phyloP scores from a whole-genome alignment of 805 yeast genomes.

The Pichia scutulata region DNA sequence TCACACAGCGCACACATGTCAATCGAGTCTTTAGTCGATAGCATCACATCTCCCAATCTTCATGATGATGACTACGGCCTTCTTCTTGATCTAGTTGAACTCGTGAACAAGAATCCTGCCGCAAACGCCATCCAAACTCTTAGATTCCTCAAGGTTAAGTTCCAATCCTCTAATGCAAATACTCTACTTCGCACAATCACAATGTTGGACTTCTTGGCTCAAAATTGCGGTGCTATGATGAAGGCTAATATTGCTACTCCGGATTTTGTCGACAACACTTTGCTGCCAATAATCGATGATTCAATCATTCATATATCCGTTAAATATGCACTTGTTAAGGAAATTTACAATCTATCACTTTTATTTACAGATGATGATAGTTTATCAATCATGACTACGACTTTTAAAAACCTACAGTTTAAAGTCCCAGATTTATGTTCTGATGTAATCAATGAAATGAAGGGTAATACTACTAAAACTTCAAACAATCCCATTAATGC shows the following conservation, averaged over 20 bases:
- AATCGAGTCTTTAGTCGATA: conserved; percentile 20
- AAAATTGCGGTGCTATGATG: conserved; percentile 68
- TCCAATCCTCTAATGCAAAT: conserved; percentile 52
- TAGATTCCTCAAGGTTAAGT: conserved; percentile 37
- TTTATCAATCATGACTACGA: conserved; percentile 58
- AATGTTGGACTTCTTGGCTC: conserved; percentile 53
- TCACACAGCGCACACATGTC: conserved; percentile 1
- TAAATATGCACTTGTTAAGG: conserved; percentile 56
- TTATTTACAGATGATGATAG: conserved; percentile 72
- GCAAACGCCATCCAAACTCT: conserved; percentile 43
- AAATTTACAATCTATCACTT: conserved; percentile 55
- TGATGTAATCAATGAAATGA: conserved; percentile 24
- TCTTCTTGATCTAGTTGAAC: conserved; percentile 59
- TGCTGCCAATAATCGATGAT: conserved; percentile 46
- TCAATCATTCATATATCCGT: conserved; percentile 56
- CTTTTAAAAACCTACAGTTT: conserved; percentile 41
- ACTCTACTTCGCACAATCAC: conserved; percentile 53
- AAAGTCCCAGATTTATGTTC: conserved; percentile 31
- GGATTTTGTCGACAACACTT: conserved; percentile 37
- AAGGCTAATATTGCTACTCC: conserved; percentile 55
- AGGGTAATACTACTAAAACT: conserved; percentile 13
- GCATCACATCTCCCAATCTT: conserved; percentile 59
- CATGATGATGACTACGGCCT: conserved; percentile 63
- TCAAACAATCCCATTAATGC: neutral
- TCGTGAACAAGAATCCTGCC: conserved; percentile 54